These are phyloP conservation scores for Lenzites betulinus DNA, from an alignment of 768 basidiomycete genomes.

Conservation along the genomic window DNA sequence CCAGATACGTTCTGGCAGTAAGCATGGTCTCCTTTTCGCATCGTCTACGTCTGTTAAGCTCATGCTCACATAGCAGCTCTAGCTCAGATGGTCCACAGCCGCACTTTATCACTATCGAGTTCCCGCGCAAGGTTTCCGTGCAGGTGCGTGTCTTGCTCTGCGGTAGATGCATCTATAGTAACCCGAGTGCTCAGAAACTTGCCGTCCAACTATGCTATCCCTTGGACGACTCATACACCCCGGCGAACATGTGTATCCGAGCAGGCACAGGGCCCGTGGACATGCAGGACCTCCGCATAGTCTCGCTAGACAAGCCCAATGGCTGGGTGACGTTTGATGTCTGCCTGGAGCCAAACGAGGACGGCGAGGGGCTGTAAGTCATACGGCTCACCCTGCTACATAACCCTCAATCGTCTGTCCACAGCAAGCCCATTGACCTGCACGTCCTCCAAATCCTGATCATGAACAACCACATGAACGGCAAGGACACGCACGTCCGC, in stretches of 20 bases:
- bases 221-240: slow-evolving; percentile 96
- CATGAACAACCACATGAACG: slow-evolving; percentile 94
- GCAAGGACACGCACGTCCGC: slow-evolving; percentile 97
- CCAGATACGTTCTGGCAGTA: slow-evolving; percentile 98
- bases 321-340: slow-evolving; percentile 93
- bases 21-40: slow-evolving; percentile 36
- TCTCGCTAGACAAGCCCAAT: slow-evolving; percentile 87
- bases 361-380: slow-evolving; percentile 76
- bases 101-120: slow-evolving; percentile 93
- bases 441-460: slow-evolving; percentile 91
- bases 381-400: background rate
- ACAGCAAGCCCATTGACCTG: slow-evolving; percentile 83
- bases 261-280: slow-evolving; percentile 92
- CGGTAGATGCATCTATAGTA: background rate
- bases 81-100: slow-evolving; percentile 97
- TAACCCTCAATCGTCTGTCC: background rate
- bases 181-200: slow-evolving; percentile 63
- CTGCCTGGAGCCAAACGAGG: slow-evolving; percentile 76
- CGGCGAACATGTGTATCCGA: slow-evolving; percentile 84
- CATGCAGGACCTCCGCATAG: slow-evolving; percentile 86
- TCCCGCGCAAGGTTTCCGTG: slow-evolving; percentile 85
- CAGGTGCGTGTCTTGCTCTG: slow-evolving; percentile 52
- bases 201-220: slow-evolving; percentile 79
- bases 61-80: slow-evolving; percentile 10
- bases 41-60: background rate